Conservation (phyloP, 805 yeast genomes). For the Gaillardinia entomophila region DNA sequence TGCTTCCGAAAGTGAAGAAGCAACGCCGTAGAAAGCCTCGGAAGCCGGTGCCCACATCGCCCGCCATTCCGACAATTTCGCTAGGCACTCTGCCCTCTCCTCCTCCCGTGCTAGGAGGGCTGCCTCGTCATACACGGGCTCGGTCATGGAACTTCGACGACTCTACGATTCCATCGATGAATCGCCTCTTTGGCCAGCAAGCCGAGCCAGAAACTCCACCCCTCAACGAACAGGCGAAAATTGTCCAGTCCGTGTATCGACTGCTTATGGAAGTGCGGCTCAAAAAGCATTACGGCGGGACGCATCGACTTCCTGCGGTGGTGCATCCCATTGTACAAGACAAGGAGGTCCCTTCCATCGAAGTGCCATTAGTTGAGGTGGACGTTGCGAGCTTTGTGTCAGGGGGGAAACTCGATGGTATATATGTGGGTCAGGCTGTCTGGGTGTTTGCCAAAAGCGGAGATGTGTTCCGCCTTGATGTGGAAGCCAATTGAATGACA, state of each 20-base stretch:
- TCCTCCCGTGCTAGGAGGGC: no score
- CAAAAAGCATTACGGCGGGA: constrained; percentile 14
- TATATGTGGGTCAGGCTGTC: constrained; percentile 22
- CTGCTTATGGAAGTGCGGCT: constrained; percentile 29
- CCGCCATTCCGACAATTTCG: neutral
- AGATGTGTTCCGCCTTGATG: constrained; percentile 21
- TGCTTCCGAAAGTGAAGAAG: constrained; percentile 30
- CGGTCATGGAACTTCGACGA: neutral
- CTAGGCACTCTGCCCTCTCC: no score
- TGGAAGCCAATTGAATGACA: no score
- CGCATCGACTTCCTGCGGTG: no score
- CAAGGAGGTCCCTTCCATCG: constrained; percentile 32
- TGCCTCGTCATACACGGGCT: neutral
- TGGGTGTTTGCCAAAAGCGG: constrained; percentile 38
- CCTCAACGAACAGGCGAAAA: constrained; percentile 15
- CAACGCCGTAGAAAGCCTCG: neutral
- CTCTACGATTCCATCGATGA: neutral
- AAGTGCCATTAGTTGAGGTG: constrained; percentile 26
- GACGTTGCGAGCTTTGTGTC: constrained; percentile 27
- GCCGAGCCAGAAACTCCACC: neutral
- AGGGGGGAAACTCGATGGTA: constrained; percentile 32
- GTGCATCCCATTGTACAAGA: constrained; percentile 34
- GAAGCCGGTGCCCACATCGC: neutral
- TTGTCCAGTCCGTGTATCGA: constrained; percentile 25
- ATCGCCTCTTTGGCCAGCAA: neutral